These are phyloP conservation scores for Larix kaempferi DNA, from an alignment of 75 land plant genomes.

Conservation along the genomic window DNA sequence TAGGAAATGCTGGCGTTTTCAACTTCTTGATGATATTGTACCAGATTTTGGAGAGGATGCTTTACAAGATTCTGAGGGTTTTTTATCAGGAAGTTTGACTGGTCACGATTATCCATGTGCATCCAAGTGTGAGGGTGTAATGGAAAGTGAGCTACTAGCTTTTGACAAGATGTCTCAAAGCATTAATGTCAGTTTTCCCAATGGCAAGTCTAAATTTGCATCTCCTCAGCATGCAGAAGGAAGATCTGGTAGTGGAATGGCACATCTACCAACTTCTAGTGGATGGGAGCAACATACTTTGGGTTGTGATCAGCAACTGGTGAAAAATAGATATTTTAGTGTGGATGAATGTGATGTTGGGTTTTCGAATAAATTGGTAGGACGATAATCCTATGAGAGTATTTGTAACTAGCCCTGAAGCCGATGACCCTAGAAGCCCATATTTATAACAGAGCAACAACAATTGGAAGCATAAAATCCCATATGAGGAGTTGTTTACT, in stretches of 20 bases:
- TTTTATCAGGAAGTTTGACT: conserved; percentile 31
- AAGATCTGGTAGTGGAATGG: conserved; percentile 16
- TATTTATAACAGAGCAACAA: too few species aligned
- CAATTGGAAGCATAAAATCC: too few species aligned
- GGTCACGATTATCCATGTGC: conserved; percentile 10
- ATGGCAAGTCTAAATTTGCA: conserved; percentile 19
- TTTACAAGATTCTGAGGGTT: conserved; percentile 17
- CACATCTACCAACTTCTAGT: conserved; percentile 4
- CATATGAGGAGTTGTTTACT: too few species aligned
- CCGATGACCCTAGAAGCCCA: too few species aligned
- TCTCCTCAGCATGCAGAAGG: conserved; percentile 31
- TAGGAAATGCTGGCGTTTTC: conserved; percentile 70
- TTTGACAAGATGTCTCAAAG: conserved; percentile 9
- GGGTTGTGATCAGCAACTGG: conserved; percentile 25
- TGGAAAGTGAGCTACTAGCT: conserved; percentile 11
- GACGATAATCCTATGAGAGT: too few species aligned
- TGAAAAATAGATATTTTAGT: conserved; percentile 26
- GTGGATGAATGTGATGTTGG: conserved; percentile 32
- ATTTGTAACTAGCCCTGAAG: too few species aligned
- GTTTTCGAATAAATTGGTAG: too few species aligned
- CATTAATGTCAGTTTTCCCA: conserved; percentile 9
- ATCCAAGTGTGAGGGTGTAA: conserved; percentile 22
- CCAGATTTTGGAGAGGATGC: conserved; percentile 70
- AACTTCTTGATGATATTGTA: conserved; percentile 94
- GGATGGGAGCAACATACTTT: conserved; percentile 30